Percentiles rank a stretch among this genome's conserved stretches.
Conservation (phyloP, 108 stramenopile species). For the Schizochytrium sp. region DNA sequence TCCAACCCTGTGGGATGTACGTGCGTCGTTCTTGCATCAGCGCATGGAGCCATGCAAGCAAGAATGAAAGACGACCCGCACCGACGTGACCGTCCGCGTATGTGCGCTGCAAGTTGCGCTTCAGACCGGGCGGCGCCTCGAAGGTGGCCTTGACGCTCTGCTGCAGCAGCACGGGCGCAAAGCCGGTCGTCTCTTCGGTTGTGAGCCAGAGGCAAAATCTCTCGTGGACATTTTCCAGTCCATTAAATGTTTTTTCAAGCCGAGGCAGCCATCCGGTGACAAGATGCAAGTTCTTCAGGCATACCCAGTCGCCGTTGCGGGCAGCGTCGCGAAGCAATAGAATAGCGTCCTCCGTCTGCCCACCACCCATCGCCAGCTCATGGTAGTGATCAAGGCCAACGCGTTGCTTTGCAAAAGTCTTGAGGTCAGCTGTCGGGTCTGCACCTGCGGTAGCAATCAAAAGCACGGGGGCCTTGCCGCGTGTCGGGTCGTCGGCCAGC, state of each 20-base stretch:
- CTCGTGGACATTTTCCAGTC: slow-evolving; percentile 24
- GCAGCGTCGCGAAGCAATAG: slow-evolving; percentile 30
- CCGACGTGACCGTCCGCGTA: slow-evolving; percentile 26
- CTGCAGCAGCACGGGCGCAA: slow-evolving; percentile 52
- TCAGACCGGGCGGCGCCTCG: slow-evolving; percentile 56
- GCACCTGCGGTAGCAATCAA: slow-evolving; percentile 54
- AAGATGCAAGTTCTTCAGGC: slow-evolving; percentile 58
- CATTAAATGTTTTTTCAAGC: slow-evolving; percentile 31
- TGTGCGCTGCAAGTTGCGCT: slow-evolving; percentile 52
- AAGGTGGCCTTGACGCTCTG: slow-evolving; percentile 54
- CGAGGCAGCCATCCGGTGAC: slow-evolving; percentile 47
- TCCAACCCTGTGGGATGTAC: slow-evolving; percentile 61
- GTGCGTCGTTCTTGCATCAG: slow-evolving; percentile 53
- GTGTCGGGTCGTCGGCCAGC: not conserved
- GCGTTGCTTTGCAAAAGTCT: slow-evolving; percentile 33
- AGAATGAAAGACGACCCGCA: slow-evolving; percentile 38
- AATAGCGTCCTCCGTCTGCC: slow-evolving; percentile 48
- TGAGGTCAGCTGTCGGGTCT: slow-evolving; percentile 49
- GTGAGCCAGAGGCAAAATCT: slow-evolving; percentile 56
- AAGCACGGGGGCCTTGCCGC: slow-evolving; percentile 24
- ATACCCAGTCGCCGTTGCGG: slow-evolving; percentile 46
- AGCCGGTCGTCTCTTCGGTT: slow-evolving; percentile 44
- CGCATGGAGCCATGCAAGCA: slow-evolving; percentile 54
- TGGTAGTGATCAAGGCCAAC: slow-evolving; percentile 31
- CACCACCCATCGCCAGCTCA: slow-evolving; percentile 57